Evolutionary conservation across 768 basidiomycete species (phyloP).

Genomic region (Auricularia sp.): DNA sequence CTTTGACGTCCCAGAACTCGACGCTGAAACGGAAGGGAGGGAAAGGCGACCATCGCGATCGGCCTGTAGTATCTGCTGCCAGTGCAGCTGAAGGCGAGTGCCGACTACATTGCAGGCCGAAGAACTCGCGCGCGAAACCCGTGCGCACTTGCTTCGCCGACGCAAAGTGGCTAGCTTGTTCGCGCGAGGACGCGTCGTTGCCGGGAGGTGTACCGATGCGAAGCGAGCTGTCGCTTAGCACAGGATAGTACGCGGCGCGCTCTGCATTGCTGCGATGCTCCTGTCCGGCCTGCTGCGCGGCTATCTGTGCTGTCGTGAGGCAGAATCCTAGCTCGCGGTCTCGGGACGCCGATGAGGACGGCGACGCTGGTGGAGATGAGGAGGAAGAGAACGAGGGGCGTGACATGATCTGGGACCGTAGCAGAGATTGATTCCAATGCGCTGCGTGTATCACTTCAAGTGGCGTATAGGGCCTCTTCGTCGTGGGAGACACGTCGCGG

Average conservation of each 20-base stretch:
- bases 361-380: slow-evolving; percentile 27
- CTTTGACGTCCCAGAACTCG: slow-evolving; percentile 83
- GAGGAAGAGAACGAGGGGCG: slow-evolving; percentile 18
- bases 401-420: slow-evolving; percentile 49
- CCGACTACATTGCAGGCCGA: slow-evolving; percentile 46
- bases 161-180: not conserved
- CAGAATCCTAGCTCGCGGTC: slow-evolving; percentile 63
- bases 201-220: not conserved
- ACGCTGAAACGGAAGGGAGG: slow-evolving; percentile 79
- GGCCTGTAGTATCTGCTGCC: slow-evolving; percentile 33
- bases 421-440: slow-evolving; percentile 67
- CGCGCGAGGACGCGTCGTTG: not conserved
- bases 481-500: slow-evolving; percentile 63
- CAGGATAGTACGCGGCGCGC: not conserved
- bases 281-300: slow-evolving; percentile 13
- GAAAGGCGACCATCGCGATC: slow-evolving; percentile 53
- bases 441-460: slow-evolving; percentile 60
- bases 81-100: slow-evolving; percentile 30
- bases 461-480: slow-evolving; percentile 59
- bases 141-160: not conserved
- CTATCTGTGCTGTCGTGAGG: slow-evolving; percentile 44
- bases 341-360: slow-evolving; percentile 13
- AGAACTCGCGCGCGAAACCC: slow-evolving; percentile 33
- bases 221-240: not conserved
- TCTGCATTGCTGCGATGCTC: not conserved